A percentile compares a stretch with the other conserved stretches of the same genome.
Conservation (phyloP, 305 asterid species). For the Euphrasia arctica region DNA sequence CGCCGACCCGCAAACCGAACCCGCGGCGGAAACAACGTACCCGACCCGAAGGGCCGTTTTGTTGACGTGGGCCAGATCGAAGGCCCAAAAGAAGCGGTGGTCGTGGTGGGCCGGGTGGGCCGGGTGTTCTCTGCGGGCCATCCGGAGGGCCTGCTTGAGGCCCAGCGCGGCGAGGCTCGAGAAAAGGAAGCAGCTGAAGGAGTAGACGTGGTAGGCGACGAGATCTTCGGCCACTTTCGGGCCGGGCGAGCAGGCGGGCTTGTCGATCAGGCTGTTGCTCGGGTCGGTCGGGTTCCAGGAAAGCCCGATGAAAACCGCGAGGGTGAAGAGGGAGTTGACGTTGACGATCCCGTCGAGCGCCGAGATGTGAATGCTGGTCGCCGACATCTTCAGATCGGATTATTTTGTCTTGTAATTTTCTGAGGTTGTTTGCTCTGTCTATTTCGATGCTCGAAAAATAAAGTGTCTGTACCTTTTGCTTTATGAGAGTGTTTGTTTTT, state of each 20-base stretch:
- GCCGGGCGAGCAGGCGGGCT: constrained; percentile 52
- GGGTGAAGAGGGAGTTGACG: constrained; percentile 87
- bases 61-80: constrained; percentile 70
- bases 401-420: too few relatives aligned
- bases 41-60: constrained; percentile 62
- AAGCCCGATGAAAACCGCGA: constrained; percentile 89
- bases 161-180: constrained; percentile 82
- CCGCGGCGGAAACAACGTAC: constrained; percentile 70
- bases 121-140: constrained; percentile 28
- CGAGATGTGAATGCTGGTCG: constrained; percentile 74
- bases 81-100: constrained; percentile 34
- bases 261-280: constrained; percentile 57
- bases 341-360: constrained; percentile 89
- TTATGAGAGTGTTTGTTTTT: too few relatives aligned
- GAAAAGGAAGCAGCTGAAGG: constrained; percentile 86
- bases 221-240: constrained; percentile 56
- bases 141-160: constrained; percentile 67
- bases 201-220: constrained; percentile 76
- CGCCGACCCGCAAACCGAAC: constrained; percentile 74
- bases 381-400: constrained; percentile 40
- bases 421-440: too few relatives aligned
- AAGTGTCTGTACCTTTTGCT: too few relatives aligned
- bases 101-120: constrained; percentile 34
- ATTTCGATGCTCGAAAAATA: too few relatives aligned
- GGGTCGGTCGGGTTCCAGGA: constrained; percentile 91